Conservation (phyloP, 2,329 filamentous ascomycete species). For the Monosporascus cannonballus region DNA sequence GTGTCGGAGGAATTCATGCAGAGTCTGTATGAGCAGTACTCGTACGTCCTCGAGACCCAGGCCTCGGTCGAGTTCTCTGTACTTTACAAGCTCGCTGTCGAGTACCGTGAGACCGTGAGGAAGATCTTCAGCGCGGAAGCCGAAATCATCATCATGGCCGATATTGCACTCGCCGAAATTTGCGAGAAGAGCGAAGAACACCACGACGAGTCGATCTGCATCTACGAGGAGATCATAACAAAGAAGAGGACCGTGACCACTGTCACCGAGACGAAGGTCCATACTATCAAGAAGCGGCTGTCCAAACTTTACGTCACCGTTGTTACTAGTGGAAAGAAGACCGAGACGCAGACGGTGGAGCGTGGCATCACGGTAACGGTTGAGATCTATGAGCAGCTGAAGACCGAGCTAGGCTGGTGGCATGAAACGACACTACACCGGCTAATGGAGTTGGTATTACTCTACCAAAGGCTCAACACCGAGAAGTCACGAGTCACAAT, state of each 20-base stretch:
- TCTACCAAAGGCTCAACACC: constrained; percentile 33
- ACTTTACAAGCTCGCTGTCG: constrained; percentile 38
- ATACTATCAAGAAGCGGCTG: constrained; percentile 42
- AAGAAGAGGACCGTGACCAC: constrained; percentile 29
- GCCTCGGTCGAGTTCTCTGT: constrained; percentile 36
- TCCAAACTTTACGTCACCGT: constrained; percentile 40
- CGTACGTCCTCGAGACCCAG: constrained; percentile 38
- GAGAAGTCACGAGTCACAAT: constrained; percentile 32
- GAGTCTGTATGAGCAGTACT: constrained; percentile 41
- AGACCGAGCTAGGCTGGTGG: constrained; percentile 37
- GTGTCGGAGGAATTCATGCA: constrained; percentile 38
- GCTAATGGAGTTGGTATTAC: constrained; percentile 34
- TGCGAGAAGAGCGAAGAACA: constrained; percentile 38
- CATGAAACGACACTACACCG: constrained; percentile 38
- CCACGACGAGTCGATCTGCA: constrained; percentile 35
- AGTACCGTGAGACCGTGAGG: constrained; percentile 41
- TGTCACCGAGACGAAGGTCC: constrained; percentile 30
- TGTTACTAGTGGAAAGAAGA: constrained; percentile 30
- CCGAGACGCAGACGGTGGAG: constrained; percentile 29
- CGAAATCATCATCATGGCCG: constrained; percentile 23
- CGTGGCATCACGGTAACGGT: constrained; percentile 32
- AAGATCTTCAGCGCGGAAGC: constrained; percentile 28
- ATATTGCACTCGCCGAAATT: constrained; percentile 35
- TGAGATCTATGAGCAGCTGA: constrained; percentile 37
- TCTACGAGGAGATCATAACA: constrained; percentile 41